Percentiles rank a stretch among this genome's conserved stretches.
Evolutionary conservation across 2,329 filamentous ascomycete species (phyloP).

Genomic region (Aspergillus calidoustus): DNA sequence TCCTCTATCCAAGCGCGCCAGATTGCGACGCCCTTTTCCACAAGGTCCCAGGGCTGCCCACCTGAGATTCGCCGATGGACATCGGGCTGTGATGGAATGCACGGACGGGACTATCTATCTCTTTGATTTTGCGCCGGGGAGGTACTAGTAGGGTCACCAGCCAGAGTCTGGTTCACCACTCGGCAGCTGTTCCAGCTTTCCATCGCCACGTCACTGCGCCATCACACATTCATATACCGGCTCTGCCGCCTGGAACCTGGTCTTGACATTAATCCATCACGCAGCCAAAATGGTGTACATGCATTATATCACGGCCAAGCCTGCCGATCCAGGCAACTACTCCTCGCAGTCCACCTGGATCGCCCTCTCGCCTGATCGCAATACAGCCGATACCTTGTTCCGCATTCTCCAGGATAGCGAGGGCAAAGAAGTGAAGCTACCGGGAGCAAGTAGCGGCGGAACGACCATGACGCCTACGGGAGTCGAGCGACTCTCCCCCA

Average conservation of each 20-base stretch:
- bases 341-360: not conserved
- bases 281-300: constrained; percentile 6
- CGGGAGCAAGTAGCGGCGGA: not conserved
- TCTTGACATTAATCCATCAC: not conserved
- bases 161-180: not conserved
- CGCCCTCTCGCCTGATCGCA: constrained; percentile 9
- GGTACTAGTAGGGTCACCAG: not conserved
- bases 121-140: not conserved
- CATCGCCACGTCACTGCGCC: not conserved
- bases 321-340: not conserved
- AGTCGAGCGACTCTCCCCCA: constrained; percentile 5
- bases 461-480: not conserved
- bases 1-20: not conserved
- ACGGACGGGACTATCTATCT: not conserved
- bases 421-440: not conserved
- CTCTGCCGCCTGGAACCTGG: not conserved
- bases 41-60: not conserved
- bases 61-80: not conserved
- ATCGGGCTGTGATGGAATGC: not conserved
- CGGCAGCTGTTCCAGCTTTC: not conserved
- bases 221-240: not conserved
- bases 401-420: constrained; percentile 8
- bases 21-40: not conserved
- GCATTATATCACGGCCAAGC: constrained; percentile 5
- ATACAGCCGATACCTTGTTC: constrained; percentile 7